Evolutionary conservation across 495 filamentous ascomycete genomes (phyloP).

Genomic region (Evansstolkia leycettana): DNA sequence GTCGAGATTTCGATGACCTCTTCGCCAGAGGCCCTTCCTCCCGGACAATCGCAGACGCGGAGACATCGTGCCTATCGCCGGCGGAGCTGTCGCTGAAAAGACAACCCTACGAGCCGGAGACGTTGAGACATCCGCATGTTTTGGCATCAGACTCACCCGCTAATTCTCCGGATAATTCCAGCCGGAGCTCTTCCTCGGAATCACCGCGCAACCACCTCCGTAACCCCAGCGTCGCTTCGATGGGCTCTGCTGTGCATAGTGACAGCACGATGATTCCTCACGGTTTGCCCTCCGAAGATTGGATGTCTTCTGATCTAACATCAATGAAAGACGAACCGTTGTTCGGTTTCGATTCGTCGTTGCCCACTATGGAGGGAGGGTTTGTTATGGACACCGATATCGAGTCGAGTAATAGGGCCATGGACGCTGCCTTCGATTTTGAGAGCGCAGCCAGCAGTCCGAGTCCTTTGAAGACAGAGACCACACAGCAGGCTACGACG

Average conservation of each 20-base stretch:
- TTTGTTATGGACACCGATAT: slow-evolving; percentile 30
- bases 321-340: slow-evolving; percentile 28
- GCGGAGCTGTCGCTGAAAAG: slow-evolving; percentile 18
- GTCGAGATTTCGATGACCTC: slow-evolving; percentile 33
- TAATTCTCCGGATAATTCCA: slow-evolving; percentile 32
- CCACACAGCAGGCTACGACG: slow-evolving; percentile 11
- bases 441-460: slow-evolving; percentile 59
- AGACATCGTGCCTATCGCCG: slow-evolving; percentile 18
- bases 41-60: slow-evolving; percentile 15
- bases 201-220: slow-evolving; percentile 31
- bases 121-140: slow-evolving; percentile 22
- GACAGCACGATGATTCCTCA: slow-evolving; percentile 24
- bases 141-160: slow-evolving; percentile 29
- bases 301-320: slow-evolving; percentile 27
- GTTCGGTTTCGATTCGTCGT: slow-evolving; percentile 26
- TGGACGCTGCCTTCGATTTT: slow-evolving; percentile 59
- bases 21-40: slow-evolving; percentile 23
- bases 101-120: slow-evolving; percentile 20
- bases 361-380: slow-evolving; percentile 18
- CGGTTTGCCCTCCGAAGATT: slow-evolving; percentile 25
- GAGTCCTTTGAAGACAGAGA: slow-evolving; percentile 32
- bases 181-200: slow-evolving; percentile 31
- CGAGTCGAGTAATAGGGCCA: slow-evolving; percentile 45
- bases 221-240: slow-evolving; percentile 26
- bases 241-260: slow-evolving; percentile 28